phyloP scores from a whole-genome alignment of 805 yeast species.

The Clavispora vitiphila region DNA sequence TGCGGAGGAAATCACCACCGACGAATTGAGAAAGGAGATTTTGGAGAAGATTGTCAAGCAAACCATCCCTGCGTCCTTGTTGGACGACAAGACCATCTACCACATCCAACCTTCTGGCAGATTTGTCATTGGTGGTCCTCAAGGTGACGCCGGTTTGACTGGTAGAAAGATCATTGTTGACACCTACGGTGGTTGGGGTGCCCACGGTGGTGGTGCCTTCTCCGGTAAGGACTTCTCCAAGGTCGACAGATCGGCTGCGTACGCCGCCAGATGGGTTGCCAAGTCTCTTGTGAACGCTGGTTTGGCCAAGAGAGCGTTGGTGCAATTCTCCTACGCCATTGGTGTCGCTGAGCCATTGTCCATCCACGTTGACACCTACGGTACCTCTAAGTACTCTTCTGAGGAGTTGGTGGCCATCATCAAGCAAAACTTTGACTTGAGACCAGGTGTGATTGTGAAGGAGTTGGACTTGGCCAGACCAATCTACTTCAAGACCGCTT shows the following conservation, averaged over 20 bases:
- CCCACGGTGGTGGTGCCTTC: conserved; percentile 99
- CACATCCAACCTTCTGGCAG: conserved; percentile 99
- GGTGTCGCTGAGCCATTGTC: conserved; percentile 99
- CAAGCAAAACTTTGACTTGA: conserved; percentile 91
- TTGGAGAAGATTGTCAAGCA: conserved; percentile 78
- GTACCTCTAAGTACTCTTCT: conserved; percentile 88
- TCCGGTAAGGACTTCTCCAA: conserved; percentile 99
- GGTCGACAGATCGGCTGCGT: conserved; percentile 99
- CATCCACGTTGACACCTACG: conserved; percentile 95
- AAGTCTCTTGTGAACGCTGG: conserved; percentile 94
- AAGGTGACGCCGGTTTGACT: conserved; percentile 99
- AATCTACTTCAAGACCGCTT: conserved; percentile 97
- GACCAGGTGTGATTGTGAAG: conserved; percentile 98
- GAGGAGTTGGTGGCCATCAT: conserved; percentile 88
- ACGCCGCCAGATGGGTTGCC: conserved; percentile 99
- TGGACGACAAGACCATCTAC: conserved; percentile 93
- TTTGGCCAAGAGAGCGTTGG: conserved; percentile 94
- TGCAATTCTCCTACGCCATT: conserved; percentile 98
- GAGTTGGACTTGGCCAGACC: conserved; percentile 98
- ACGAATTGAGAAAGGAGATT: conserved; percentile 78
- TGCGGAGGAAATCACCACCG: conserved; percentile 93
- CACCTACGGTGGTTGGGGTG: conserved; percentile 99
- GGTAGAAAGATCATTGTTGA: conserved; percentile 99
- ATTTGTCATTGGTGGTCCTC: conserved; percentile 99
- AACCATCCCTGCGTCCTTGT: conserved; percentile 84